These are phyloP conservation scores for Coccomyxa sp. DNA, from an alignment of 139 green algal species.

Conservation along the genomic window DNA sequence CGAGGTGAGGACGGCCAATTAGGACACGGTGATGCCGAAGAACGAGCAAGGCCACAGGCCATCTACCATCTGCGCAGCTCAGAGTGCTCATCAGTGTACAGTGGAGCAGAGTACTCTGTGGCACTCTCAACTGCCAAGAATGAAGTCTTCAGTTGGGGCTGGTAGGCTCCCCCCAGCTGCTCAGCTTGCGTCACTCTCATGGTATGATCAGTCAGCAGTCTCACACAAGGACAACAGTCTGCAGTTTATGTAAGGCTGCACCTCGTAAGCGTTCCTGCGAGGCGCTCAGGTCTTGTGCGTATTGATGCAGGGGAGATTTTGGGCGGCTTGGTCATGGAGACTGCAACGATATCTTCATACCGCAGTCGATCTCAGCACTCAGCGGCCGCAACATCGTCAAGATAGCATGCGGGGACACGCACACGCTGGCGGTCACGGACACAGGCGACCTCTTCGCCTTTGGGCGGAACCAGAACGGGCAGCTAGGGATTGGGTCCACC, in stretches of 20 bases:
- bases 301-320: constrained; percentile 75
- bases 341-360: constrained; percentile 74
- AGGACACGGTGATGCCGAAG: constrained; percentile 55
- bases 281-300: neutral
- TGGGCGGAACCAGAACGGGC: constrained; percentile 62
- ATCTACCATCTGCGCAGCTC: constrained; percentile 42
- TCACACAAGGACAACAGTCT: no score
- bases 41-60: constrained; percentile 38
- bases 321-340: constrained; percentile 78
- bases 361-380: constrained; percentile 60
- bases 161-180: constrained; percentile 45
- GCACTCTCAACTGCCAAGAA: constrained; percentile 42
- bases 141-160: constrained; percentile 82
- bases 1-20: constrained; percentile 82
- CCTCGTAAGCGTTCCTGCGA: no score
- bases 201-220: no score
- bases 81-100: constrained; percentile 43
- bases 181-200: no score
- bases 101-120: constrained; percentile 84
- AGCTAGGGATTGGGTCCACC: constrained; percentile 75
- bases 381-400: constrained; percentile 21
- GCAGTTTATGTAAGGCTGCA: no score
- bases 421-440: constrained; percentile 67
- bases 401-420: constrained; percentile 85
- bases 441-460: constrained; percentile 65